Evolutionary conservation across 345 rosid species (phyloP).

Genomic region (Citrus medica): DNA sequence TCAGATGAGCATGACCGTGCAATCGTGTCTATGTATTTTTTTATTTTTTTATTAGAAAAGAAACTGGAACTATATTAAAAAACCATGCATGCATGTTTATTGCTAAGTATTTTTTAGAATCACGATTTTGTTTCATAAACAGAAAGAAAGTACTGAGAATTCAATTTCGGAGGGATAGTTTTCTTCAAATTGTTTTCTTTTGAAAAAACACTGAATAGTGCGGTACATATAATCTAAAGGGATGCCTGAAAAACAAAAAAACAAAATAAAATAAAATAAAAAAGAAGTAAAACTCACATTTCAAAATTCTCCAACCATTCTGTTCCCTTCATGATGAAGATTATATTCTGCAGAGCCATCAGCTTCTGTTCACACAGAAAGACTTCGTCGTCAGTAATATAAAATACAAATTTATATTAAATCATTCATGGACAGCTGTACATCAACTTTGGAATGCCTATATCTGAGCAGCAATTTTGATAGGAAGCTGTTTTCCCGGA

Average conservation of each 20-base stretch:
- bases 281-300: constrained; percentile 32
- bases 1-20: background rate
- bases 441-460: constrained; percentile 25
- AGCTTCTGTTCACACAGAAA: constrained; percentile 42
- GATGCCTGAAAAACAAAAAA: background rate
- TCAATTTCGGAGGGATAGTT: background rate
- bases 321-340: constrained; percentile 8
- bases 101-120: background rate
- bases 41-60: too few relatives aligned
- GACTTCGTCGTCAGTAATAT: constrained; percentile 34
- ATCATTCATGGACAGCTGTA: constrained; percentile 24
- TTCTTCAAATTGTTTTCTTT: background rate
- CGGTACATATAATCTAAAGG: background rate
- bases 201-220: too few relatives aligned
- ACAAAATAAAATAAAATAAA: too few relatives aligned
- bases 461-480: constrained; percentile 14
- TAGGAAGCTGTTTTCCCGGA: constrained; percentile 28
- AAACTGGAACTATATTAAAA: background rate
- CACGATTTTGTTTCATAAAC: background rate
- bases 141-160: background rate
- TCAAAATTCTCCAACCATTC: constrained; percentile 29
- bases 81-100: background rate
- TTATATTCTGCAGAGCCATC: constrained; percentile 35
- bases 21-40: too few relatives aligned
- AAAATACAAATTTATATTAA: background rate